Evolutionary conservation across 1,284 basidiomycete genomes (phyloP).

Genomic region (Rhodotorula sp.): DNA sequence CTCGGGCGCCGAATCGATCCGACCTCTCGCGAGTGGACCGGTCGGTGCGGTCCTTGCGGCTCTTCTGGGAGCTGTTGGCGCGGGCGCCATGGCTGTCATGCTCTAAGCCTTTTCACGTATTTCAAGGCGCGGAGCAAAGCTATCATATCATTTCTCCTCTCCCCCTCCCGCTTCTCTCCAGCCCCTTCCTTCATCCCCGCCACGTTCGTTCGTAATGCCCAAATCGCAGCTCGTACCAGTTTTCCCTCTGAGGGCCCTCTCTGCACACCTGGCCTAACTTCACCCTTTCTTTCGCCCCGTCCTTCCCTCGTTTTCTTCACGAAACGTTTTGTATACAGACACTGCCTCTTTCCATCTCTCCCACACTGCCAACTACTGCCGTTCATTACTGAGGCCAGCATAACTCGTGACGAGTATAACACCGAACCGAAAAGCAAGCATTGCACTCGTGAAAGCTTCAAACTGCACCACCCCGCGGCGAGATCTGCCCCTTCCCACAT

Average conservation of each 20-base stretch:
- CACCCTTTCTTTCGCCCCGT: too few species aligned
- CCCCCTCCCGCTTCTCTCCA: neutral
- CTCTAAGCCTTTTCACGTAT: neutral
- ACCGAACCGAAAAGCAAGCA: neutral
- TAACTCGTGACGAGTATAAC: neutral
- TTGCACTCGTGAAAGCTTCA: neutral
- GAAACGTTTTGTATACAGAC: neutral
- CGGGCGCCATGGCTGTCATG: constrained; percentile 18
- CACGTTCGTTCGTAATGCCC: neutral
- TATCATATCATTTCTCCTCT: neutral
- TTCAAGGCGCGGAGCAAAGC: neutral
- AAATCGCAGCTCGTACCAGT: too few species aligned
- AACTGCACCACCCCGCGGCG: neutral
- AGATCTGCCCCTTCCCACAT: neutral
- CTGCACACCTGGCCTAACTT: too few species aligned
- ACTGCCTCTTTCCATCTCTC: neutral
- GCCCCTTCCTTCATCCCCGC: neutral
- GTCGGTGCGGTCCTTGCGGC: constrained; percentile 6
- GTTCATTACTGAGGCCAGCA: neutral
- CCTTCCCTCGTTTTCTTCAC: neutral
- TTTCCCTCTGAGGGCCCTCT: too few species aligned
- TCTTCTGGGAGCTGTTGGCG: constrained; percentile 20
- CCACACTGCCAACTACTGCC: neutral
- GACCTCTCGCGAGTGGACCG: neutral
- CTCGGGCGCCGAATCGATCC: neutral